Evolutionary conservation across 2,329 filamentous ascomycete species (phyloP).

Genomic region (Colletotrichum orchidophilum): DNA sequence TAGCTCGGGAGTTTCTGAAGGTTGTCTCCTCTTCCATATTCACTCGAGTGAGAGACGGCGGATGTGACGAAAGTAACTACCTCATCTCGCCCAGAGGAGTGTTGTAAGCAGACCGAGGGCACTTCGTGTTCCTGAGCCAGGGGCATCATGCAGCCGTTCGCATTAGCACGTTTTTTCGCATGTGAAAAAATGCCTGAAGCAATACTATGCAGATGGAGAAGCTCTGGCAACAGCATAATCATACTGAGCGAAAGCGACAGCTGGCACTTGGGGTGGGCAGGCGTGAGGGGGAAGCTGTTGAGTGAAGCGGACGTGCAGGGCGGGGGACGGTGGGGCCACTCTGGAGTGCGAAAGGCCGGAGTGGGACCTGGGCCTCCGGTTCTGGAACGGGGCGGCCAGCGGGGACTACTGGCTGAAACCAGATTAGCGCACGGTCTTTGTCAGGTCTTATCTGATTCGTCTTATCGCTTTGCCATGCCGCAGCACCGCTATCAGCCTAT

Average conservation of each 20-base stretch:
- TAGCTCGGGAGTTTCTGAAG: neutral
- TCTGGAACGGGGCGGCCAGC: neutral
- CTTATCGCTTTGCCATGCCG: neutral
- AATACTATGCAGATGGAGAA: neutral
- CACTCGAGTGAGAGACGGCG: neutral
- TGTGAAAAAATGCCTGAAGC: neutral
- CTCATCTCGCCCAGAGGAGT: neutral
- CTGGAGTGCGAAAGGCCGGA: neutral
- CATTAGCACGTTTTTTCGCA: neutral
- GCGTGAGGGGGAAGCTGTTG: neutral
- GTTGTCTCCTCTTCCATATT: neutral
- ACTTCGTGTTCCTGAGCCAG: neutral
- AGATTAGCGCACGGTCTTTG: conserved; percentile 10
- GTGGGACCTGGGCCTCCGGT: conserved; percentile 19
- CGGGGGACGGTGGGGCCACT: neutral
- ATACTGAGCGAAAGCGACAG: neutral
- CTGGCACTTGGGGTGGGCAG: conserved; percentile 12
- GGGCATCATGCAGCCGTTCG: neutral
- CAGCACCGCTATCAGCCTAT: conserved; percentile 2
- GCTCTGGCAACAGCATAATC: neutral
- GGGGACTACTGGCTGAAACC: neutral
- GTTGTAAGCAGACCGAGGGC: neutral
- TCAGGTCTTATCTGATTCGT: neutral
- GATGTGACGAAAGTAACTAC: neutral
- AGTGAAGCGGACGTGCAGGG: conserved; percentile 3